Evolutionary conservation across 805 yeast species (phyloP), one percentile per base, ranked within the genome.

Genomic region (Starmera caribaea): DNA sequence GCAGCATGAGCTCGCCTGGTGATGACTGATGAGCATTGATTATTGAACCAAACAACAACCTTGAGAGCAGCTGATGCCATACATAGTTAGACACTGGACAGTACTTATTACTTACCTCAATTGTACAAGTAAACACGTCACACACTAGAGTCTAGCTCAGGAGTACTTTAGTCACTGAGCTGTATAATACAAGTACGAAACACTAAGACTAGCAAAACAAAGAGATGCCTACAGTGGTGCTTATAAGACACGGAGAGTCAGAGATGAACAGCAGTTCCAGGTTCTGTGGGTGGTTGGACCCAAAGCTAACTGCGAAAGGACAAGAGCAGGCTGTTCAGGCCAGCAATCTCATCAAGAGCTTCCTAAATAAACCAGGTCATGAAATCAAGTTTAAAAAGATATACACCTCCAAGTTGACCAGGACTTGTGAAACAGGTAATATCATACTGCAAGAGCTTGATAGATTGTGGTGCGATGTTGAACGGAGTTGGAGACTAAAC

Each of bases 251-350:
- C 67, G 95, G 95, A 4, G 84, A 84, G 58, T 79, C 88, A 54
- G 79, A 76, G 53, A 77, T 86, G 76, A 84, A 84, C 57, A 77
- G 80, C 56, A 74, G 74, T 54, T 77, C 81, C 61, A 67, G 76
- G 47, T 84, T 84, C 62, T 82, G 92, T 58, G 95, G 95, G 15
- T 84, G 95, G 95, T 77, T 81, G 27, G 90, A 84, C 62, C 80
- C 82, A 29, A 68, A 71, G 42, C 65, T 84, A 50, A 79, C 89
- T 4, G 76, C 64, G 8, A 71, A 73, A 44, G 95, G 95, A 36
- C 64, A 68, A 47, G 62, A 65, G 44, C 92, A 84, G 59, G 94
- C 94, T 16, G 55, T 58, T 34, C 65, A 73, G 47, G 79, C 87
- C 30, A 87, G 85, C 17, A 65, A 67, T 38, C 61, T 81, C 51